Evolutionary conservation across 2,329 filamentous ascomycete genomes (phyloP).

Genomic region (Pestalotiopsis sp.): DNA sequence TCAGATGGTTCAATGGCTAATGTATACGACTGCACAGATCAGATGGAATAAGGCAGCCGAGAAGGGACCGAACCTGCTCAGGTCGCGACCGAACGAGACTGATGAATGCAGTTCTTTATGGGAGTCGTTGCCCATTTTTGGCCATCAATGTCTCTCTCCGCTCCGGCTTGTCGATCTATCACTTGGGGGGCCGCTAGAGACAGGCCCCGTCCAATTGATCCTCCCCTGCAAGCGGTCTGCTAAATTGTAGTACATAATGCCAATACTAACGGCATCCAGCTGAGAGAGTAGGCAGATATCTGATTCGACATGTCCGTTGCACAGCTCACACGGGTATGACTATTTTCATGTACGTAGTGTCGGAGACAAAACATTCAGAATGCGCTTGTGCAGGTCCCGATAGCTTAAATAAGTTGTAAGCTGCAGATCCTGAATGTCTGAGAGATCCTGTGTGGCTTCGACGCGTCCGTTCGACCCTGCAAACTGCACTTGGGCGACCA

Average conservation of each 20-base stretch:
- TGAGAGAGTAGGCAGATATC: not conserved
- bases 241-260: not conserved
- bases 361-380: not conserved
- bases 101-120: not conserved
- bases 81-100: not conserved
- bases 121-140: not conserved
- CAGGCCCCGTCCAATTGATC: not conserved
- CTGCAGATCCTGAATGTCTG: not conserved
- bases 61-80: not conserved
- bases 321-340: not conserved
- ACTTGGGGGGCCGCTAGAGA: not conserved
- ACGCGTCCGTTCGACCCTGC: not conserved
- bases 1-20: not conserved
- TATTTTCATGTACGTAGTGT: not conserved
- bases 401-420: not conserved
- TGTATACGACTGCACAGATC: not conserved
- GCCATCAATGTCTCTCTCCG: constrained; percentile 2
- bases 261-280: not conserved
- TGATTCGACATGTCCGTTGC: not conserved
- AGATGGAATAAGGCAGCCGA: not conserved
- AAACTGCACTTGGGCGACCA: not conserved
- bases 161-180: not conserved
- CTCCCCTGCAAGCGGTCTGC: not conserved
- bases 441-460: not conserved
- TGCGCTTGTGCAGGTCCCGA: constrained; percentile 5